phyloP scores from a whole-genome alignment of 2,329 filamentous ascomycete genomes.

The Pseudofabraea citricarpa region DNA sequence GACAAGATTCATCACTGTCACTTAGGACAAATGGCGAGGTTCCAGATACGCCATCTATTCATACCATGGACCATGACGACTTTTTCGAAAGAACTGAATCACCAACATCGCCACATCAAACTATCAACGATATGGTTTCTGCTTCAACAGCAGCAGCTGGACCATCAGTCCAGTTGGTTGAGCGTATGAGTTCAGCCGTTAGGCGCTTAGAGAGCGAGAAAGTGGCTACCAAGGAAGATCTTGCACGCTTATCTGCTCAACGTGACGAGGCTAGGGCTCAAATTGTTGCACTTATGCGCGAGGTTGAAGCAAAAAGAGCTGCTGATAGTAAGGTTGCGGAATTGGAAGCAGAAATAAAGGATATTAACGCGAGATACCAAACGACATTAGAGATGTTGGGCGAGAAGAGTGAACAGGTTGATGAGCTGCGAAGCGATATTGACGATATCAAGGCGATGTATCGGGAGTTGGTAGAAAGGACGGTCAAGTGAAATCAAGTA shows the following conservation, averaged over 20 bases:
- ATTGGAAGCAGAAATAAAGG: conserved; percentile 63
- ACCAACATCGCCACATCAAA: conserved; percentile 59
- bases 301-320: conserved; percentile 66
- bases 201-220: conserved; percentile 89
- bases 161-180: conserved; percentile 89
- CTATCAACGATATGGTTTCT: conserved; percentile 79
- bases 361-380: conserved; percentile 74
- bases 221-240: conserved; percentile 81
- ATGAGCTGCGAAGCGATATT: conserved; percentile 85
- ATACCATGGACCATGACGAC: conserved; percentile 33
- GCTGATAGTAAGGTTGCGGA: conserved; percentile 55
- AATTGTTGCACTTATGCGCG: conserved; percentile 85
- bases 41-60: conserved; percentile 18
- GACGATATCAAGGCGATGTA: conserved; percentile 95
- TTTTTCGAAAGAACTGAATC: conserved; percentile 50
- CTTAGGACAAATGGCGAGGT: conserved; percentile 16
- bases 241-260: conserved; percentile 74
- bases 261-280: conserved; percentile 88
- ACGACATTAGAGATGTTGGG: conserved; percentile 91
- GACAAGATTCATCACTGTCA: conserved; percentile 27
- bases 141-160: conserved; percentile 87
- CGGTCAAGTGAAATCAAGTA: conserved; percentile 68
- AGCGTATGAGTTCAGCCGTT: conserved; percentile 91
- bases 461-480: conserved; percentile 82
- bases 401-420: conserved; percentile 93